These are phyloP conservation scores for Torrubiella hemipterigena DNA, from an alignment of 2,329 filamentous ascomycete species.

Conservation along the genomic window DNA sequence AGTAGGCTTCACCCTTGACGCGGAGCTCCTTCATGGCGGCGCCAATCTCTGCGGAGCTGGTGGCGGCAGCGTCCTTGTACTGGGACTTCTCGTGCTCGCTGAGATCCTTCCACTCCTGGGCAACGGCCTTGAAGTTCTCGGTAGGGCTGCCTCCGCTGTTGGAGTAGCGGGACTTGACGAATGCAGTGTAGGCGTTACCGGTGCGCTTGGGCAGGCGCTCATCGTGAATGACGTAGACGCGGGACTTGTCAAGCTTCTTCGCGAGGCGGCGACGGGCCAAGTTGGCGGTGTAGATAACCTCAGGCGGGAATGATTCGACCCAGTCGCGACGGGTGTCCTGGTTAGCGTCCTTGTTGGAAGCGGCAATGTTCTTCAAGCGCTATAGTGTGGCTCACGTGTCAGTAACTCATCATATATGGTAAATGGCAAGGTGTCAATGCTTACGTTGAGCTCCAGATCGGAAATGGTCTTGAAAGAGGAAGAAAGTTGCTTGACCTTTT, in stretches of 20 bases:
- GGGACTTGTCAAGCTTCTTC: constrained; percentile 18
- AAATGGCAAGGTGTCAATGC: constrained; percentile 8
- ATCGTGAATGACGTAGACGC: constrained; percentile 25
- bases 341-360: constrained; percentile 29
- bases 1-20: constrained; percentile 6
- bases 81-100: constrained; percentile 26
- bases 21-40: constrained; percentile 13
- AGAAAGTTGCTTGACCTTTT: constrained; percentile 15
- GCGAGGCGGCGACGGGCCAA: constrained; percentile 29
- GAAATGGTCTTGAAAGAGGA: constrained; percentile 26
- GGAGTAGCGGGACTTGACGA: constrained; percentile 23
- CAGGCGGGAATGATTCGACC: constrained; percentile 29
- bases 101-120: constrained; percentile 30
- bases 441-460: constrained; percentile 29
- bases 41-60: constrained; percentile 12
- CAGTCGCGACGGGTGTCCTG: constrained; percentile 29
- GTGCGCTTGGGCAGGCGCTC: constrained; percentile 32
- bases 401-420: not conserved
- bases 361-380: constrained; percentile 20
- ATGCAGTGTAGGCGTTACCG: constrained; percentile 20
- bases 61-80: constrained; percentile 19
- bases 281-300: constrained; percentile 33
- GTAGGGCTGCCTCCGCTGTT: constrained; percentile 9
- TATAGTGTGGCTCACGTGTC: constrained; percentile 10
- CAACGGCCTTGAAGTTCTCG: constrained; percentile 14